These are phyloP conservation scores for Amanita inopinata DNA, from an alignment of 768 basidiomycete species.

Conservation along the genomic window DNA sequence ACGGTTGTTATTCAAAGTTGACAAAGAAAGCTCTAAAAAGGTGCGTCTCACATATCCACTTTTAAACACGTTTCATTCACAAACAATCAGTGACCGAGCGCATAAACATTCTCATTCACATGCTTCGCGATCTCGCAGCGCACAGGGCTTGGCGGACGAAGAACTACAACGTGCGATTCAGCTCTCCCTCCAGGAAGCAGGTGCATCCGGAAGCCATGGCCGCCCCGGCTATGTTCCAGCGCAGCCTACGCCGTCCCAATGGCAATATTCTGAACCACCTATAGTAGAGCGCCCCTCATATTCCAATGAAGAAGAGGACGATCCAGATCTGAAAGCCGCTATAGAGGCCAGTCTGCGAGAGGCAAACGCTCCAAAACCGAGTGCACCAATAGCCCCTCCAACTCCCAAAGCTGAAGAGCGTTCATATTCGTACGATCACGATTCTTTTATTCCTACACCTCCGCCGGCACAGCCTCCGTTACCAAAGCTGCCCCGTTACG, in stretches of 20 bases:
- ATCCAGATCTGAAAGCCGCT: slow-evolving; percentile 85
- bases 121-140: slow-evolving; percentile 42
- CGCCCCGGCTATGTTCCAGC: slow-evolving; percentile 62
- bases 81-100: slow-evolving; percentile 15
- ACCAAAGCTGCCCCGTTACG: slow-evolving; percentile 63
- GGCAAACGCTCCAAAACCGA: slow-evolving; percentile 64
- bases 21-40: slow-evolving; percentile 50
- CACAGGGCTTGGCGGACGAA: slow-evolving; percentile 64
- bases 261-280: slow-evolving; percentile 65
- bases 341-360: slow-evolving; percentile 95
- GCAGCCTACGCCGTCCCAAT: slow-evolving; percentile 44
- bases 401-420: slow-evolving; percentile 37
- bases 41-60: slow-evolving; percentile 23
- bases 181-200: slow-evolving; percentile 75
- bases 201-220: slow-evolving; percentile 33
- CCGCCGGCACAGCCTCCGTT: slow-evolving; percentile 29
- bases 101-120: slow-evolving; percentile 42
- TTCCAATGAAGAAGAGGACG: slow-evolving; percentile 58
- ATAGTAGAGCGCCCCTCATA: slow-evolving; percentile 48
- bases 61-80: neutral
- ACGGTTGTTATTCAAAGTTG: slow-evolving; percentile 77
- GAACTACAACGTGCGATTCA: slow-evolving; percentile 93
- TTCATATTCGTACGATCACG: slow-evolving; percentile 27
- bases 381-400: slow-evolving; percentile 60
- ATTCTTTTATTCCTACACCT: slow-evolving; percentile 35